Conservation (phyloP, 306 rosid genomes). For the Corylus avellana region DNA sequence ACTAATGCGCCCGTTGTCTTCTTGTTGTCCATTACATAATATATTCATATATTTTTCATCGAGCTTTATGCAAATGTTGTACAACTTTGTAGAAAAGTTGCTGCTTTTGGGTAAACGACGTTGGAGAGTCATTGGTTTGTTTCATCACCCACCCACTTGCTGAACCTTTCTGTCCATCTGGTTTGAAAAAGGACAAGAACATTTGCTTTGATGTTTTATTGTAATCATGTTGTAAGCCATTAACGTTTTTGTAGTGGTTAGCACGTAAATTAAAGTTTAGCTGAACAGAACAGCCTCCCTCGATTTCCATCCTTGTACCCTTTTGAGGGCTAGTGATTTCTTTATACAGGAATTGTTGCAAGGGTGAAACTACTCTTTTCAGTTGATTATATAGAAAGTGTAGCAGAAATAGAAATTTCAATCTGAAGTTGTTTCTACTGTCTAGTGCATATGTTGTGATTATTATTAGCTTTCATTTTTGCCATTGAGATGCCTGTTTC, state of each 20-base stretch:
- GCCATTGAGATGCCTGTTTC: too few species aligned
- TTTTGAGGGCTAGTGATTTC: neutral
- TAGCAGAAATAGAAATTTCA: neutral
- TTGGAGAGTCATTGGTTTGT: neutral
- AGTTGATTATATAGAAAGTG: neutral
- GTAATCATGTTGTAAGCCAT: neutral
- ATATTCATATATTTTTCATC: neutral
- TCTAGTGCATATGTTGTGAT: neutral
- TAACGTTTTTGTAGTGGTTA: neutral
- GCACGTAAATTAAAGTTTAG: neutral
- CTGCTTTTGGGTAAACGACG: neutral
- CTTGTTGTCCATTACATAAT: constrained; percentile 17
- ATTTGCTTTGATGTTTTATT: neutral
- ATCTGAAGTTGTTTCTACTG: neutral
- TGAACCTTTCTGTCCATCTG: neutral
- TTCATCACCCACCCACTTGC: neutral
- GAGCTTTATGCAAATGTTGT: neutral
- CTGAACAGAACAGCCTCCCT: neutral
- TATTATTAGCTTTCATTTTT: too few species aligned
- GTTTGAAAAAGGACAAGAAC: neutral
- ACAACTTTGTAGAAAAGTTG: neutral
- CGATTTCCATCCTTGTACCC: neutral
- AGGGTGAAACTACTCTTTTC: neutral
- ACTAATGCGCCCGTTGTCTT: constrained; percentile 24
- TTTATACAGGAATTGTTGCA: neutral